phyloP scores from a whole-genome alignment of 148 eudicot species.

The Rhododendron henanense region DNA sequence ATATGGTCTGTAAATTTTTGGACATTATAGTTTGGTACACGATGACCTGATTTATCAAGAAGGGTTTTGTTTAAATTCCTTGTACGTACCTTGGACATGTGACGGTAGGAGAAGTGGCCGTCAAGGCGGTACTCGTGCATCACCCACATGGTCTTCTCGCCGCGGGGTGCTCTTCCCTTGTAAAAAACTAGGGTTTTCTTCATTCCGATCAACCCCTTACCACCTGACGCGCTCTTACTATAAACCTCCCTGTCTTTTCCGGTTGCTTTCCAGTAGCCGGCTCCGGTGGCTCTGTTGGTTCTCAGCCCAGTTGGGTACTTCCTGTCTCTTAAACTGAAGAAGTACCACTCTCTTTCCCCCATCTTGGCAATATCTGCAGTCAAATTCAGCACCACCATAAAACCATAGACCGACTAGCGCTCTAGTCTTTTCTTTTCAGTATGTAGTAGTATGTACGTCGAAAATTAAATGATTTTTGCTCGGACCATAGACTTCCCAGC shows the following conservation, averaged over 20 bases:
- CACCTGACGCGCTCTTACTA: constrained; percentile 16
- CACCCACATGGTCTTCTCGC: constrained; percentile 74
- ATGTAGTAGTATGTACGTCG: neutral
- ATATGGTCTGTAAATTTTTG: neutral
- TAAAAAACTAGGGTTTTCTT: constrained; percentile 84
- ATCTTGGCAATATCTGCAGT: constrained; percentile 54
- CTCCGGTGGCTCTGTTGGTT: constrained; percentile 68
- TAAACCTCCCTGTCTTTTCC: constrained; percentile 63
- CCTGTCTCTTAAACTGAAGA: constrained; percentile 72
- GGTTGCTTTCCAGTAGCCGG: constrained; percentile 85
- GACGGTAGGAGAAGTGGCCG: constrained; percentile 62
- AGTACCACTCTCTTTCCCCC: constrained; percentile 88
- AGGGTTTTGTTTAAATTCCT: neutral
- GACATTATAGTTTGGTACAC: neutral
- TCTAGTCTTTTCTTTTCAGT: neutral
- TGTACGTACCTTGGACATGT: constrained; percentile 41
- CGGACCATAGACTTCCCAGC: neutral
- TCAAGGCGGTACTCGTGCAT: constrained; percentile 94
- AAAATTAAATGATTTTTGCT: neutral
- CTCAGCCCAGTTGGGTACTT: constrained; percentile 77
- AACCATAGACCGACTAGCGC: neutral
- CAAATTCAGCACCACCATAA: neutral
- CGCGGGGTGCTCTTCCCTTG: constrained; percentile 77
- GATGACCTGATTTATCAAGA: neutral
- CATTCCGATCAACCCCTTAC: constrained; percentile 47